Evolutionary conservation across 441 rosid species (phyloP).

Genomic region (Pelargonium citronellum): DNA sequence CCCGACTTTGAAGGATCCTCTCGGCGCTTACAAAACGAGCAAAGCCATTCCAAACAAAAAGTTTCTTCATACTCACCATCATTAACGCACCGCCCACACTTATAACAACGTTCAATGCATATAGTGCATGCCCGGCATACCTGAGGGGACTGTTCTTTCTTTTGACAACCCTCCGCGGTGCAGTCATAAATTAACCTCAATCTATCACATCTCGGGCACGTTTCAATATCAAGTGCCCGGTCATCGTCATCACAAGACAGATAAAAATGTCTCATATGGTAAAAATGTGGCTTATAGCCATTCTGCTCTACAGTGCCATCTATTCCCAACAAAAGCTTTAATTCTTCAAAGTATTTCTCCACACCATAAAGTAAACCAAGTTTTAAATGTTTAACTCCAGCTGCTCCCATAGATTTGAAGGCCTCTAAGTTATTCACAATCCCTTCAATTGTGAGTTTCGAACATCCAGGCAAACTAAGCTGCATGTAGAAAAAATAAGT

Average conservation of each 20-base stretch:
- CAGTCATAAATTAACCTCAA: conserved; percentile 81
- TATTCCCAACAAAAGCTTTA: conserved; percentile 47
- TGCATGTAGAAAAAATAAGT: conserved; percentile 29
- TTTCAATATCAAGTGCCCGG: conserved; percentile 69
- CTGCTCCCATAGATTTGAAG: conserved; percentile 40
- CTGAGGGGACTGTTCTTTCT: conserved; percentile 33
- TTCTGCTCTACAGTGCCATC: conserved; percentile 29
- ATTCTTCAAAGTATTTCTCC: conserved; percentile 57
- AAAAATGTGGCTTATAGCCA: conserved; percentile 55
- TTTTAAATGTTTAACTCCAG: conserved; percentile 60
- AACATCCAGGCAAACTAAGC: conserved; percentile 88
- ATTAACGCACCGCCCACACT: conserved; percentile 85
- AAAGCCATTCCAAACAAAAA: conserved; percentile 67
- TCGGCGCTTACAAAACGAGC: conserved; percentile 49
- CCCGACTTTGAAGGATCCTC: conserved; percentile 22
- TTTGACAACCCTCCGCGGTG: conserved; percentile 68
- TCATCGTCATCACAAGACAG: conserved; percentile 50
- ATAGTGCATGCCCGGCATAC: conserved; percentile 78
- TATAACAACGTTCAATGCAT: conserved; percentile 70
- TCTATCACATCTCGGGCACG: conserved; percentile 74
- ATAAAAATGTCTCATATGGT: conserved; percentile 50
- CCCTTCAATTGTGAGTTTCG: conserved; percentile 67
- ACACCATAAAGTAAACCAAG: conserved; percentile 77
- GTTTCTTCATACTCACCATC: conserved; percentile 83
- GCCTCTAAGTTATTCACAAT: conserved; percentile 54